Conservation (phyloP, 2,329 filamentous ascomycete species). For the Alternaria dauci region DNA sequence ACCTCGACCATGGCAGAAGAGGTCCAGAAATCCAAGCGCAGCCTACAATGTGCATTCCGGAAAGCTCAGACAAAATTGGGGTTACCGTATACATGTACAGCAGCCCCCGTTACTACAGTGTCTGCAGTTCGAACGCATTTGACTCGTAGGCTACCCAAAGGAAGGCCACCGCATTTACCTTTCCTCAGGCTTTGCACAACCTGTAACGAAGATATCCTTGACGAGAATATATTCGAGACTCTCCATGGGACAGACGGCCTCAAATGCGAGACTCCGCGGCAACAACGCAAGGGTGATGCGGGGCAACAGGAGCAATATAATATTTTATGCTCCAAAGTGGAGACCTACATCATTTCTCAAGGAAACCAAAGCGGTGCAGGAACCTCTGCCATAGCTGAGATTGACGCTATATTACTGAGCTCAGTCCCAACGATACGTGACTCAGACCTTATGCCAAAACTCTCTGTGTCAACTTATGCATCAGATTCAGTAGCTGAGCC, state of each 20-base stretch:
- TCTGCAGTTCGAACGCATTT: slow-evolving; percentile 21
- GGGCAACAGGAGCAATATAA: slow-evolving; percentile 6
- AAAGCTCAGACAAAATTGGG: not conserved
- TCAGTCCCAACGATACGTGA: not conserved
- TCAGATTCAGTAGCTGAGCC: not conserved
- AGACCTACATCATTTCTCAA: not conserved
- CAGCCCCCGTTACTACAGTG: slow-evolving; percentile 1
- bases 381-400: not conserved
- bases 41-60: not conserved
- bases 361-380: not conserved
- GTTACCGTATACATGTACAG: not conserved
- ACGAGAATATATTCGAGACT: slow-evolving; percentile 5
- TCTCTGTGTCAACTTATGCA: not conserved
- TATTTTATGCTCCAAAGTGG: not conserved
- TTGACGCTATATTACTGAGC: not conserved
- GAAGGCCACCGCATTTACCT: slow-evolving; percentile 6
- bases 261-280: slow-evolving; percentile 2
- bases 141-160: not conserved
- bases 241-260: not conserved
- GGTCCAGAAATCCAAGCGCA: not conserved
- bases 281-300: not conserved
- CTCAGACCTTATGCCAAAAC: not conserved
- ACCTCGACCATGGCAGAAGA: not conserved
- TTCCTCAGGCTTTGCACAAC: slow-evolving; percentile 22
- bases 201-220: slow-evolving; percentile 20